phyloP scores from a whole-genome alignment of 192 early-diverging fungal genomes.

The Phlyctochytrium planicorne region DNA sequence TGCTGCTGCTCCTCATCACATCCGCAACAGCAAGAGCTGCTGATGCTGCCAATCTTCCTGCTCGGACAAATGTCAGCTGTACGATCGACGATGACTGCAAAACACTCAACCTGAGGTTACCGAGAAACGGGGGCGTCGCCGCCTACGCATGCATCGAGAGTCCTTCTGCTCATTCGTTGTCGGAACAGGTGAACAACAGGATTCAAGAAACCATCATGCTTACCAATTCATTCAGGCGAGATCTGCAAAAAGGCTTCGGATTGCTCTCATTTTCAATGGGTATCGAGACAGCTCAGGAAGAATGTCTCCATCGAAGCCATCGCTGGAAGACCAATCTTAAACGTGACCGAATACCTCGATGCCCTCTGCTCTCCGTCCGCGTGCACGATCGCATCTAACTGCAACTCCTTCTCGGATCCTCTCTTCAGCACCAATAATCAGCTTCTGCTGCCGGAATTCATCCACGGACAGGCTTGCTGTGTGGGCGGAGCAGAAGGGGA shows the following conservation, averaged over 20 bases:
- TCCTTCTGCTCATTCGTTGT: neutral
- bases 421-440: constrained; percentile 25
- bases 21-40: too few species aligned
- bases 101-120: neutral
- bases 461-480: constrained; percentile 17
- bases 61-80: neutral
- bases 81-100: neutral
- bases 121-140: neutral
- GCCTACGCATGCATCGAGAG: neutral
- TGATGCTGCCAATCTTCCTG: too few species aligned
- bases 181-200: neutral
- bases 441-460: constrained; percentile 10
- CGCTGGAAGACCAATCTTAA: neutral
- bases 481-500: constrained; percentile 4
- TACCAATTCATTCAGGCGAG: constrained; percentile 8
- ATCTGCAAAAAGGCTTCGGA: constrained; percentile 21
- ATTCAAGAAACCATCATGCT: neutral
- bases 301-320: neutral
- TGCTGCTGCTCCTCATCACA: too few species aligned
- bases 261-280: constrained; percentile 26
- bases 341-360: constrained; percentile 10
- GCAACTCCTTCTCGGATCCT: constrained; percentile 6
- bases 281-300: neutral
- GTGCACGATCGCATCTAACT: constrained; percentile 26
- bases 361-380: constrained; percentile 10